Conservation (phyloP, 495 filamentous ascomycete genomes). For the Aspergillus cavernicola region DNA sequence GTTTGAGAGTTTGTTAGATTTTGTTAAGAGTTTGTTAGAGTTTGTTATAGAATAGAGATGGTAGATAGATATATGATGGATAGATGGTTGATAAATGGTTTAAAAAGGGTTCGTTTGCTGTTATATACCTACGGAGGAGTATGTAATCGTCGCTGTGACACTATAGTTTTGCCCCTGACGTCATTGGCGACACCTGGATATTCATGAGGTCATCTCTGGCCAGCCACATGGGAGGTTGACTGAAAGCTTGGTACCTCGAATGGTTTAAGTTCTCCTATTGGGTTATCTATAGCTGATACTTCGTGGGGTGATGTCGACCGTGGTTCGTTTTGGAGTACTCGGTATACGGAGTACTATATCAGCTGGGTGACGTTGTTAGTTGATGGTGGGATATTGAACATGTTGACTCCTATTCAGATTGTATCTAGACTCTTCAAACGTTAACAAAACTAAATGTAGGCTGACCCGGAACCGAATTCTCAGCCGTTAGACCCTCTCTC, state of each 20-base stretch:
- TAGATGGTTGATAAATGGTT: background rate
- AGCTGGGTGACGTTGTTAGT: too few species aligned
- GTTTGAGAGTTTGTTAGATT: too few species aligned
- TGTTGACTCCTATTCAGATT: too few species aligned
- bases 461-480: slow-evolving; percentile 70
- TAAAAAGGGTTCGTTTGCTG: too few species aligned
- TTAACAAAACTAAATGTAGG: slow-evolving; percentile 79
- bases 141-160: slow-evolving; percentile 1
- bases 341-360: too few species aligned
- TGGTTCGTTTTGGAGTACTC: background rate
- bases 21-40: too few species aligned
- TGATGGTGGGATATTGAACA: too few species aligned
- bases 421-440: slow-evolving; percentile 33
- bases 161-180: slow-evolving; percentile 7
- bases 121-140: too few species aligned
- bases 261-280: background rate
- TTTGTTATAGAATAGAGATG: too few species aligned
- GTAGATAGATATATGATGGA: background rate
- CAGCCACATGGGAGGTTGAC: background rate
- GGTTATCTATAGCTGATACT: slow-evolving; percentile 14
- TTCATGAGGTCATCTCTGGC: slow-evolving; percentile 19
- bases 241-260: background rate
- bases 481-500: slow-evolving; percentile 54
- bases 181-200: slow-evolving; percentile 1
- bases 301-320: too few species aligned